Evolutionary conservation across 352 stramenopile genomes (phyloP).

Genomic region (Pythium phragmitis): DNA sequence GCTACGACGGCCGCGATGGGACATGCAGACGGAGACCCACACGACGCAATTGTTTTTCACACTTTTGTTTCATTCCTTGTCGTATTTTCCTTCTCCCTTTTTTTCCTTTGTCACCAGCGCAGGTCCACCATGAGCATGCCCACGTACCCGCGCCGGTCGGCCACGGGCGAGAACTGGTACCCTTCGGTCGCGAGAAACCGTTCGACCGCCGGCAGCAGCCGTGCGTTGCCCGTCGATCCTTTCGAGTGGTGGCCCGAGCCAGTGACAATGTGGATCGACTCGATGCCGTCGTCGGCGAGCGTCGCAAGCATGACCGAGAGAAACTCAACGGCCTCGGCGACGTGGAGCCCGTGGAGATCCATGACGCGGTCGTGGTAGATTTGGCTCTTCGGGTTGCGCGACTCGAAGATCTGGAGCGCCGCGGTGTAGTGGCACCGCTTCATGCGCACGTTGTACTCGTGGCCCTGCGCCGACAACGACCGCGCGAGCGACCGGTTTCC

Average conservation of each 20-base stretch:
- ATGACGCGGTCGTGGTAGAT: conserved; percentile 77
- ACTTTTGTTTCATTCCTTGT: conserved; percentile 13
- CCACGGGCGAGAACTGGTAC: conserved; percentile 70
- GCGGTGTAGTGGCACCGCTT: conserved; percentile 79
- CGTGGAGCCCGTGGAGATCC: conserved; percentile 82
- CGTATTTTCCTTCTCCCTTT: conserved; percentile 14
- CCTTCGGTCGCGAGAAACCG: conserved; percentile 74
- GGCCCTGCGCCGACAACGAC: conserved; percentile 69
- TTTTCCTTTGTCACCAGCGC: conserved; percentile 42
- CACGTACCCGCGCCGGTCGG: conserved; percentile 72
- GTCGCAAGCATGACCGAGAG: conserved; percentile 70
- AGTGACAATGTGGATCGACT: conserved; percentile 79
- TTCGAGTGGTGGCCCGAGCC: conserved; percentile 85
- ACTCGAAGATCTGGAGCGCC: conserved; percentile 75
- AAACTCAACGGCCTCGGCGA: conserved; percentile 78
- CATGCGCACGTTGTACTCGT: conserved; percentile 85
- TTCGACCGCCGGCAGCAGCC: conserved; percentile 74
- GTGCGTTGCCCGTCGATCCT: conserved; percentile 56
- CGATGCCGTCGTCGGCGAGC: conserved; percentile 66
- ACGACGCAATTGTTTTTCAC: conserved; percentile 1
- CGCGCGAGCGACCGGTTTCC: conserved; percentile 74
- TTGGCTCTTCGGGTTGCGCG: conserved; percentile 72
- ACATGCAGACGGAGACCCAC: neutral
- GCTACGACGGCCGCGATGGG: neutral
- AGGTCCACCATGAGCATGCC: conserved; percentile 86